Base-by-base conservation (phyloP, 768 basidiomycete species). In the Tulasnella sp. region DNA sequence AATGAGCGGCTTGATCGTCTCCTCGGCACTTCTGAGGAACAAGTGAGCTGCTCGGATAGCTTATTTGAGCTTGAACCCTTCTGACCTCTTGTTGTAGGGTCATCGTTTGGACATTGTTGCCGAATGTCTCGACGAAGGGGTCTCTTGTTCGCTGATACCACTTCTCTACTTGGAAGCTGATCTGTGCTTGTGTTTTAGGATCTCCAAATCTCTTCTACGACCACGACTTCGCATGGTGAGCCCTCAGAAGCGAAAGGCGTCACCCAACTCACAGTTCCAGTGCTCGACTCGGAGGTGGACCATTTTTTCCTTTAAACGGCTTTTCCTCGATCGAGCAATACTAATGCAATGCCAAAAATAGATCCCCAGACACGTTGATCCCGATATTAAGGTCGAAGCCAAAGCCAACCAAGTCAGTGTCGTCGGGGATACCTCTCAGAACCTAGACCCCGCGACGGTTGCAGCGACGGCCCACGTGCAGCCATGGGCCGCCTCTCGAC, bases 401-500 rank as follows among this genome's bases (percentile, higher is more conserved):
- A 14, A 54, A 54, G 2, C 7, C 24, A 54, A 7, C 24, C 54
- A 0, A 12, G 11, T 54, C 54, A 1, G 54, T 16, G 16, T 2
- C 6, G 20, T 16, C 34, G 64, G 18, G 6, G 64, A 2, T 11
- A 31, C 34, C 34, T 37, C 31, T 69, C 64, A 69, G 31, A 69
- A 31, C 64, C 31, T 2, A 6, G 77, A 74, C 28, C 78, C 83
- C 50, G 95, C 96, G 81, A 91, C 91, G 75, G 90, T 96, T 78
- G 93, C 88, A 24, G 95, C 96, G 7, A 89, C 98, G 83, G 82
- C 88, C 11, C 89, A 93, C n/a, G 92, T 91, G 40, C 96, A 98
- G 85, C 91, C 95, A 74, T 98, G 97, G 97, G 90, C 91, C 60
- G 87, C 90, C 2, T 58, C 84, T 84, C 76, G 58, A 31, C 42